Base-by-base conservation (phyloP, 257 asterid species). In the Cynanchum wilfordii region DNA sequence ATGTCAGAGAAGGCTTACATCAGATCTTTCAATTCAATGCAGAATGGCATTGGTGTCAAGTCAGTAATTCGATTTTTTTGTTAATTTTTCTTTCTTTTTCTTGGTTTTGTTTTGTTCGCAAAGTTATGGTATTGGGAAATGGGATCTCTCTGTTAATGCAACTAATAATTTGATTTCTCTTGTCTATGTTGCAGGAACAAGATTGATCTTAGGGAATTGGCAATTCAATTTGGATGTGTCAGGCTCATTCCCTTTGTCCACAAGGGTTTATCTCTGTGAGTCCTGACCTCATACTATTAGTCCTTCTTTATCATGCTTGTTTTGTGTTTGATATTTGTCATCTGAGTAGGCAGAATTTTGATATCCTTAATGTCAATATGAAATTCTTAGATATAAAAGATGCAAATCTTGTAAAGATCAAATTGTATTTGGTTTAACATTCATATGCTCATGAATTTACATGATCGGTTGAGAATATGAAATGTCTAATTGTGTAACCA, bases 1-100 rank as follows among this genome's bases (percentile, higher is more conserved):
- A 84, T 95, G 85, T 84, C 94, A 15, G 99, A 95, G 79, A 86
- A 79, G 87, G 99, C 97, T 56, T 95, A 95, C 38, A 86, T 80
- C 73, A 78, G 99, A 82, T 90, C 96, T 71, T 92, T 95, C 68
- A 95, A 84, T 81, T 83, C 96, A 44, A 90, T 95, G 98, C 98
- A 90, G 84, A 92, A 90, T 78, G 96, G 96, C 59, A 82, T 95
- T 73, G 98, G 98, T 58, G 78, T 95, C 71, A 92, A 88, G 99
- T 95, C 1, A 73, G 95, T 77, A 17, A 56, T 79, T 56, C 54
- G 69, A 7, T 16, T 42, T 9, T 16, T 42, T 9, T 24, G 24
- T 50, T 68, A 55, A 1, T 13, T 70, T 45, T 44, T 54, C 75
- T 19, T 68, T 59, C 2, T 13, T 70, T 45, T 44, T 54, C 75